These are phyloP conservation scores for Boletus subcaerulescens DNA, from an alignment of 768 basidiomycete species.

Conservation along the genomic window DNA sequence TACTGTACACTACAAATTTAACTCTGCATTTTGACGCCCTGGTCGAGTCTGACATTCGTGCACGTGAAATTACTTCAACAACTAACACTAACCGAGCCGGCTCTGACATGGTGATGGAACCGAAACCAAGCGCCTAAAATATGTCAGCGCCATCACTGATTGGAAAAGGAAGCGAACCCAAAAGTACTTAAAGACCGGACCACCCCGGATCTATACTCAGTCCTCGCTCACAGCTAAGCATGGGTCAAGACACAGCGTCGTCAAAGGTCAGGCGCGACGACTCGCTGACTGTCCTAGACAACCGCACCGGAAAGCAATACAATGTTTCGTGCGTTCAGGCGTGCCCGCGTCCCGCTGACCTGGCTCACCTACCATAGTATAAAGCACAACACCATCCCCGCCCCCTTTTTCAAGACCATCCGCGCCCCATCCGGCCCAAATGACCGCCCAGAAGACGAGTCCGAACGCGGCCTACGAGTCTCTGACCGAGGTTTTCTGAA, in stretches of 20 bases:
- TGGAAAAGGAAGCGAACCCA: too few species aligned
- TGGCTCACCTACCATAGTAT: conserved; percentile 47
- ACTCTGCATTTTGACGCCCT: too few species aligned
- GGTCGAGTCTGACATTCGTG: too few species aligned
- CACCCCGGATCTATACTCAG: background rate
- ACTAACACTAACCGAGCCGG: background rate
- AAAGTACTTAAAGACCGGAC: background rate
- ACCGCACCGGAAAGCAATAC: conserved; percentile 80
- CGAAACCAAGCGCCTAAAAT: too few species aligned
- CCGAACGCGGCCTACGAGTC: conserved; percentile 76
- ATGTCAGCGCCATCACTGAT: too few species aligned
- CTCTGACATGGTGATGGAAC: background rate
- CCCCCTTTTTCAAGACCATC: conserved; percentile 79
- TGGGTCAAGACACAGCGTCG: conserved; percentile 26
- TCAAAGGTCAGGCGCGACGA: conserved; percentile 20
- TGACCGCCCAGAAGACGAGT: conserved; percentile 79
- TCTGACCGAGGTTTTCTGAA: conserved; percentile 81
- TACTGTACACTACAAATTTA: background rate
- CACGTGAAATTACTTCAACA: conserved; percentile 4
- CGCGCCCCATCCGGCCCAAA: conserved; percentile 52
- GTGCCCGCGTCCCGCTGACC: background rate
- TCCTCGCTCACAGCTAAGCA: background rate
- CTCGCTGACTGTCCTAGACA: conserved; percentile 69
- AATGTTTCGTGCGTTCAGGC: conserved; percentile 58
- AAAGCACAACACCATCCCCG: conserved; percentile 72